Conservation (phyloP, 257 asterid species). For the Linderniella brevidens region DNA sequence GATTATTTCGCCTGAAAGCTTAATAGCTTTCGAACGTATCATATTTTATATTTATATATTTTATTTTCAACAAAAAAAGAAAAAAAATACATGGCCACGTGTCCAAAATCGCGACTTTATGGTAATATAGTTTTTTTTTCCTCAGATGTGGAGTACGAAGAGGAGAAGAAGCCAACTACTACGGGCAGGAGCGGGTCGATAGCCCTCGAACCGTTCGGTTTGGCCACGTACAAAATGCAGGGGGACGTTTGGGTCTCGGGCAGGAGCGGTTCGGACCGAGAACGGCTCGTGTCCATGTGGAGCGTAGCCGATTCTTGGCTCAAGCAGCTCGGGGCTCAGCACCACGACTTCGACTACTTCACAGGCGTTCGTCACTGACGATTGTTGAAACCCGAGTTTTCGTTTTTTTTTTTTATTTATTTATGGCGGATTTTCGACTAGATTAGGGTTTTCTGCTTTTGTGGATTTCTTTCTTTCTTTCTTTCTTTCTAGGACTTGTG, state of each 20-base stretch:
- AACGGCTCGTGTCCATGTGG: constrained; percentile 40
- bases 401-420: neutral
- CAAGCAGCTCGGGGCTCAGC: constrained; percentile 83
- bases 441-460: too few species aligned
- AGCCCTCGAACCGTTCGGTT: constrained; percentile 32
- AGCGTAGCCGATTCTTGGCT: constrained; percentile 95
- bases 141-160: too few species aligned
- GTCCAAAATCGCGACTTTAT: constrained; percentile 90
- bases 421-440: too few species aligned
- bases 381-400: constrained; percentile 9
- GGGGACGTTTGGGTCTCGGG: constrained; percentile 50
- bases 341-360: constrained; percentile 93
- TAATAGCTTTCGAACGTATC: constrained; percentile 30
- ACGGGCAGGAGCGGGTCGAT: too few species aligned
- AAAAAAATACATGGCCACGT: constrained; percentile 12
- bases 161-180: too few species aligned
- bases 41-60: constrained; percentile 55
- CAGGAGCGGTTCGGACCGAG: constrained; percentile 25
- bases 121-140: too few species aligned
- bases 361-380: constrained; percentile 42
- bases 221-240: constrained; percentile 59
- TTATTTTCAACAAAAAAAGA: constrained; percentile 84
- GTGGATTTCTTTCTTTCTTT: too few species aligned
- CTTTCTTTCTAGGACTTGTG: too few species aligned
- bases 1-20: too few species aligned